Conservation (phyloP, 2,329 filamentous ascomycete genomes). For the Huntiella decipiens region DNA sequence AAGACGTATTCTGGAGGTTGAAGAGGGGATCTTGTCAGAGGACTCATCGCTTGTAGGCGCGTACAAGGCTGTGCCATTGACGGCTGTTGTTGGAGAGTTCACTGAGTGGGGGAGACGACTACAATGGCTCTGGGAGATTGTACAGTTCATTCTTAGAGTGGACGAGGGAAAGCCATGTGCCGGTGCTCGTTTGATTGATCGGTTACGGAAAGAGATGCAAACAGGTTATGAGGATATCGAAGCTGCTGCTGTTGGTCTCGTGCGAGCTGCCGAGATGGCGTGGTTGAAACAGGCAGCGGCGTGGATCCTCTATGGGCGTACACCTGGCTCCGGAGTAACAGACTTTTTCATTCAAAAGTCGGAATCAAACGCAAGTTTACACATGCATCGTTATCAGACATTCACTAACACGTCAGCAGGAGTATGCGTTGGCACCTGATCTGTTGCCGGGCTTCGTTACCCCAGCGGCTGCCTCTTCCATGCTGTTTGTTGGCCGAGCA, state of each 20-base stretch:
- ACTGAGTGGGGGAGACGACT: slow-evolving; percentile 69
- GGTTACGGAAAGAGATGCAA: slow-evolving; percentile 53
- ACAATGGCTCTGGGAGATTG: slow-evolving; percentile 67
- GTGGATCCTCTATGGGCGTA: slow-evolving; percentile 75
- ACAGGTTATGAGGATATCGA: slow-evolving; percentile 83
- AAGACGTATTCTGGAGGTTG: slow-evolving; percentile 65
- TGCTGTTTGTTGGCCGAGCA: slow-evolving; percentile 79
- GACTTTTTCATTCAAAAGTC: slow-evolving; percentile 52
- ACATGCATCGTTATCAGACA: background rate
- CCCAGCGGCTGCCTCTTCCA: slow-evolving; percentile 53
- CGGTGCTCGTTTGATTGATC: slow-evolving; percentile 59
- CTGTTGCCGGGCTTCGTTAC: slow-evolving; percentile 68
- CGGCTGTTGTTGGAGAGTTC: slow-evolving; percentile 67
- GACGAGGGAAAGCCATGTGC: slow-evolving; percentile 25
- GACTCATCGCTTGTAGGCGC: slow-evolving; percentile 71
- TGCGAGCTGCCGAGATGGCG: slow-evolving; percentile 64
- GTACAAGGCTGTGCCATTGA: slow-evolving; percentile 83
- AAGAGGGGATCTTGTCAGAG: slow-evolving; percentile 53
- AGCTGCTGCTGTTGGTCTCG: slow-evolving; percentile 50
- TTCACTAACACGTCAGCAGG: background rate
- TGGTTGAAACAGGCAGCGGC: slow-evolving; percentile 83
- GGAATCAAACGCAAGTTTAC: slow-evolving; percentile 11
- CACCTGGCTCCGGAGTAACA: slow-evolving; percentile 55
- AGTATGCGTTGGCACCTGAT: slow-evolving; percentile 37
- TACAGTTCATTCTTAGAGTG: slow-evolving; percentile 15